Base-by-base conservation (phyloP, 2,329 filamentous ascomycete species). In the Aspergillus chevalieri region DNA sequence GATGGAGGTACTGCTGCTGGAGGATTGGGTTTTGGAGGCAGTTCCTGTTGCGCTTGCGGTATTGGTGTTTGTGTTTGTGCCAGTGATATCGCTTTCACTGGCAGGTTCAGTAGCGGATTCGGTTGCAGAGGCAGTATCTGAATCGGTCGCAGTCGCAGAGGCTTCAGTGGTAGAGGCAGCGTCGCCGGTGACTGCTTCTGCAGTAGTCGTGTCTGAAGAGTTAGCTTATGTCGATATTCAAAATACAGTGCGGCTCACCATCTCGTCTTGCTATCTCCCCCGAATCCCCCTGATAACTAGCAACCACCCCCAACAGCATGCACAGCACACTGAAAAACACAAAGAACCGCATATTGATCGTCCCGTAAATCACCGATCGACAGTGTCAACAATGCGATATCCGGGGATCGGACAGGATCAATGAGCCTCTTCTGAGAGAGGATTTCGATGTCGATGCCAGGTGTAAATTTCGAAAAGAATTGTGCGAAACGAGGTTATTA, bases 1-100 rank as follows among this genome's bases (percentile, higher is more conserved):
- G 61, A 80, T 78, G 8, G 69, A 73, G 49, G 66, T 73, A 4
- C 66, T 62, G 21, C 59, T 59, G 43, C 56, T 63, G 17, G 57
- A 48, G 12, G 56, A 58, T 43, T 61, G 61, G 24, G 51, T 59
- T 6, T 54, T 39, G 28, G 57, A 54, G 42, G 43, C 50, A 17
- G 54, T 58, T 6, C 41, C 21, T 14, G 38, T 55, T 15, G 48
- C 47, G 7, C 55, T 55, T 15, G 48, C 47, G 7, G 56, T 59
- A 10, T 53, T 44, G 14, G 53, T 60, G 17, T 55, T 49, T 12
- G 43, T 56, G 38, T 46, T 54, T 7, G 57, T 54, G 14, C 50
- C 50, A 14, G 57, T 60, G 4, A 34, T 52, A 4, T 57, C 58
- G 1, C 14, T 46, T 21, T 52, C 50, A 17, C 33, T 50, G 21